A percentile compares a stretch with the other conserved stretches of the same genome.
Conservation (phyloP, 768 basidiomycete genomes). For the Tricholoma bakamatsutake region DNA sequence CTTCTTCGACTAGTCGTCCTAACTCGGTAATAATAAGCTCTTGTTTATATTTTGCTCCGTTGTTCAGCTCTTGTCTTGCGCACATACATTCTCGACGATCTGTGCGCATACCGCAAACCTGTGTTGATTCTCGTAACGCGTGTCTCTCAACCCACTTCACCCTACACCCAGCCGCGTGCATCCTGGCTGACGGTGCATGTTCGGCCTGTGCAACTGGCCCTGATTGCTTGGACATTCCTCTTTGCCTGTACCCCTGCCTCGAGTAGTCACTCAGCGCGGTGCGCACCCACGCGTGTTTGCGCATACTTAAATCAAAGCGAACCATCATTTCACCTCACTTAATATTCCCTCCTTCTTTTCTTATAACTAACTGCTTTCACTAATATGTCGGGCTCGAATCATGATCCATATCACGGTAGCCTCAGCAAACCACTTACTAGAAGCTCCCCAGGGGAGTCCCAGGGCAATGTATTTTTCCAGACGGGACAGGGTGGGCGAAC, state of each 20-base stretch:
- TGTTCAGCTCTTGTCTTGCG: conserved; percentile 8
- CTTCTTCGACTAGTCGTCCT: conserved; percentile 21
- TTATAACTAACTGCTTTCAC: conserved; percentile 55
- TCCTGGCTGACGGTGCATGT: conserved; percentile 37
- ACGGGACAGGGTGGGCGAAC: conserved; percentile 86
- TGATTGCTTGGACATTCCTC: conserved; percentile 32
- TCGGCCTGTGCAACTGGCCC: conserved; percentile 37
- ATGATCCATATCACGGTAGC: conserved; percentile 66
- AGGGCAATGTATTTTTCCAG: conserved; percentile 59
- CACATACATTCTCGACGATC: conserved; percentile 18
- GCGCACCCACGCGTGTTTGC: conserved; percentile 21
- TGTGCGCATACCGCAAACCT: conserved; percentile 14
- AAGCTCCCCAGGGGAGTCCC: conserved; percentile 63
- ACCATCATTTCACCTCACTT: conserved; percentile 42
- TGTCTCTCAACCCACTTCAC: conserved; percentile 24
- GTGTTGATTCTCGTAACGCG: conserved; percentile 26
- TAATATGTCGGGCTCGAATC: conserved; percentile 68
- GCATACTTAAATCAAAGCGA: conserved; percentile 42
- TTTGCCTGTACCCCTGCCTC: conserved; percentile 30
- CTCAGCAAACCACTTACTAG: conserved; percentile 56
- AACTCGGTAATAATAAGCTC: conserved; percentile 36
- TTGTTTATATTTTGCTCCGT: conserved; percentile 25
- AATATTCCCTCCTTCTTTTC: conserved; percentile 48
- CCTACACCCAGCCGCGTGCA: conserved; percentile 46
- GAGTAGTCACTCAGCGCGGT: conserved; percentile 14